phyloP scores from a whole-genome alignment of 768 basidiomycete genomes.

The Boletus sensibilis region DNA sequence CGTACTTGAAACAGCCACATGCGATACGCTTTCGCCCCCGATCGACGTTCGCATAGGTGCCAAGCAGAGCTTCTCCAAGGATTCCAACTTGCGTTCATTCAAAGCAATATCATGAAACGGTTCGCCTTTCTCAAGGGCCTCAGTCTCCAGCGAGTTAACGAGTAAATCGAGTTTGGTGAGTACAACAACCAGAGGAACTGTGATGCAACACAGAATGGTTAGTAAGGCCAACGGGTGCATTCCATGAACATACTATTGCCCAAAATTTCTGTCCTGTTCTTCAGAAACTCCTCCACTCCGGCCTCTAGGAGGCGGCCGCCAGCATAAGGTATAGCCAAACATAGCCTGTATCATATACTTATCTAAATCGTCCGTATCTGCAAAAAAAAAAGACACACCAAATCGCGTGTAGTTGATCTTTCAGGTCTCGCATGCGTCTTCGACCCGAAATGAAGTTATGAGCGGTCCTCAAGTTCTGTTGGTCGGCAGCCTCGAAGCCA shows the following conservation, averaged over 20 bases:
- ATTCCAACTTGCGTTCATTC: neutral
- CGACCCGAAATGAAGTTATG: neutral
- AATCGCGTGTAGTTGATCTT: conserved; percentile 6
- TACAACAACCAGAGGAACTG: conserved; percentile 6
- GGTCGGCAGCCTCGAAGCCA: conserved; percentile 6
- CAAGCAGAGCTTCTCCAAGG: neutral
- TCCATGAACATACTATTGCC: conserved; percentile 3
- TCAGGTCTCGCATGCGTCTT: neutral
- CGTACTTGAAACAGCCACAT: conserved; percentile 5
- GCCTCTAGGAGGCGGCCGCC: neutral
- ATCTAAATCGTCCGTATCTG: neutral
- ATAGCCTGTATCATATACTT: neutral
- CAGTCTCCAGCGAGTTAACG: neutral
- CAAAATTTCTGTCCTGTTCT: neutral
- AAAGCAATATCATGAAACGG: neutral
- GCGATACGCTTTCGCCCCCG: neutral
- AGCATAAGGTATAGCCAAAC: neutral
- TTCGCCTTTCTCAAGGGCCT: neutral
- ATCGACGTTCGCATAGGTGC: neutral
- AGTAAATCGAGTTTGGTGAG: conserved; percentile 10
- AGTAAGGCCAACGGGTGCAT: neutral
- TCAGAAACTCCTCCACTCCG: conserved; percentile 2
- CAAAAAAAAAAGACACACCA: neutral
- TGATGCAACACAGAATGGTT: neutral
- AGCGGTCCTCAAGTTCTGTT: neutral